Conservation (phyloP, 352 stramenopile species). For the Chrysophaeum taylorii region DNA sequence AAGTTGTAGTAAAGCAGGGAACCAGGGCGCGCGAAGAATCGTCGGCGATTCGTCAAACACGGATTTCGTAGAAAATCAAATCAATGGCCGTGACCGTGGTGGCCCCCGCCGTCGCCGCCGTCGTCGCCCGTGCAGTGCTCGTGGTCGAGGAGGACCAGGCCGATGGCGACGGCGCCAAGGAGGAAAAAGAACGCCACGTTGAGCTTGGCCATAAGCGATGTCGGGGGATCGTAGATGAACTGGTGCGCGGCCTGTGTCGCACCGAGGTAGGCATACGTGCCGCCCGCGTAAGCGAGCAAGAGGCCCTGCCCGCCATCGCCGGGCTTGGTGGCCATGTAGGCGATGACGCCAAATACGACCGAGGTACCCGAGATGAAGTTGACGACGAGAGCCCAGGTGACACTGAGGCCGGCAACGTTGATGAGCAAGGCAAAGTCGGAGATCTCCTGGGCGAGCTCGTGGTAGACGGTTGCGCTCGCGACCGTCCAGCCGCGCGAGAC, state of each 20-base stretch:
- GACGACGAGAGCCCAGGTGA: slow-evolving; percentile 51
- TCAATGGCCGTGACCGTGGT: not conserved
- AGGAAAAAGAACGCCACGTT: slow-evolving; percentile 43
- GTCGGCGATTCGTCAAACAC: too few relatives aligned
- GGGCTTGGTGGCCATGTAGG: slow-evolving; percentile 48
- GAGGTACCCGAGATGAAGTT: slow-evolving; percentile 66
- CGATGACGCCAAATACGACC: slow-evolving; percentile 54
- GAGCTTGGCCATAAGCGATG: not conserved
- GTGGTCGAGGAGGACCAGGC: slow-evolving; percentile 67
- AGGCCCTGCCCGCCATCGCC: slow-evolving; percentile 46
- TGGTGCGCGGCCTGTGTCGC: slow-evolving; percentile 52
- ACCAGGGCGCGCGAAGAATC: too few relatives aligned
- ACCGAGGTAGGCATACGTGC: slow-evolving; percentile 60
- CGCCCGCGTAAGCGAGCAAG: slow-evolving; percentile 57
- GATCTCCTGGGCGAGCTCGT: slow-evolving; percentile 69
- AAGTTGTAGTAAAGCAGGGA: too few relatives aligned
- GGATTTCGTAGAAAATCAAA: too few relatives aligned
- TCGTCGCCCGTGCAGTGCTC: slow-evolving; percentile 47
- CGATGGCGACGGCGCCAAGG: slow-evolving; percentile 55
- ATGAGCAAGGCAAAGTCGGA: slow-evolving; percentile 69
- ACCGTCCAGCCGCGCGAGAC: slow-evolving; percentile 47
- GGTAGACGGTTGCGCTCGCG: slow-evolving; percentile 53
- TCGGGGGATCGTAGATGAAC: slow-evolving; percentile 38
- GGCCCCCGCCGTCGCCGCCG: not conserved
- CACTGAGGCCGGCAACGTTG: slow-evolving; percentile 48